phyloP scores from a whole-genome alignment of 2,329 filamentous ascomycete genomes.

The Trichoderma citrinoviride region DNA sequence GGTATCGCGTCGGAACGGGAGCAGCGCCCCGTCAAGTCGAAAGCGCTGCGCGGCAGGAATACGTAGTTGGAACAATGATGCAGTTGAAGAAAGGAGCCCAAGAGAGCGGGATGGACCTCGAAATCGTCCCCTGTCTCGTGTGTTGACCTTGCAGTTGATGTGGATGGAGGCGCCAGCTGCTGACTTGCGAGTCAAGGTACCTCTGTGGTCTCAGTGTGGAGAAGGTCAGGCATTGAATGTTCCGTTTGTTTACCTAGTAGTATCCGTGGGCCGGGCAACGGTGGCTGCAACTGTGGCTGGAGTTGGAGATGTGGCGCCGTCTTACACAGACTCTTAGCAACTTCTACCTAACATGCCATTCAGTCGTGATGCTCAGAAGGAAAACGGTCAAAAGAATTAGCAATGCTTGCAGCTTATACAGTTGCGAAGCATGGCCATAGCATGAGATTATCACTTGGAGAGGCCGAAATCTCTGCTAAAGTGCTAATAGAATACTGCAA shows the following conservation, averaged over 20 bases:
- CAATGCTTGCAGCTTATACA: too few species aligned
- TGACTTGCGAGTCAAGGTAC: neutral
- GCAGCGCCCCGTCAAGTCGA: constrained; percentile 3
- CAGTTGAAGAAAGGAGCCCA: neutral
- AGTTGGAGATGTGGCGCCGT: neutral
- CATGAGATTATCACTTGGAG: too few species aligned
- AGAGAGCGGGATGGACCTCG: neutral
- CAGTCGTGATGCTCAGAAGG: neutral
- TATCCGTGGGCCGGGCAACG: constrained; percentile 17
- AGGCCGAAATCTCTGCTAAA: too few species aligned
- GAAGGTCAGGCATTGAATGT: neutral
- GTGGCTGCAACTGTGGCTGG: constrained; percentile 19
- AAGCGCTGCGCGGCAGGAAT: neutral
- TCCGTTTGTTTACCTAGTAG: constrained; percentile 13
- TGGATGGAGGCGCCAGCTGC: constrained; percentile 4
- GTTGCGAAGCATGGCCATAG: too few species aligned
- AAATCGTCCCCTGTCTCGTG: neutral
- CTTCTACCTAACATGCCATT: neutral
- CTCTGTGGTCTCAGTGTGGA: constrained; percentile 21
- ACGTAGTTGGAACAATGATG: neutral
- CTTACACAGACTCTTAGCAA: neutral
- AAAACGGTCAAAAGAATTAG: too few species aligned
- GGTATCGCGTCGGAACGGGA: constrained; percentile 19
- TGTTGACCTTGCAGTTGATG: constrained; percentile 17
- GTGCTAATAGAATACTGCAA: too few species aligned